A percentile compares a stretch with the other conserved stretches of the same genome.
phyloP scores from a whole-genome alignment of 495 filamentous ascomycete species.

The Cladorrhinum samala region DNA sequence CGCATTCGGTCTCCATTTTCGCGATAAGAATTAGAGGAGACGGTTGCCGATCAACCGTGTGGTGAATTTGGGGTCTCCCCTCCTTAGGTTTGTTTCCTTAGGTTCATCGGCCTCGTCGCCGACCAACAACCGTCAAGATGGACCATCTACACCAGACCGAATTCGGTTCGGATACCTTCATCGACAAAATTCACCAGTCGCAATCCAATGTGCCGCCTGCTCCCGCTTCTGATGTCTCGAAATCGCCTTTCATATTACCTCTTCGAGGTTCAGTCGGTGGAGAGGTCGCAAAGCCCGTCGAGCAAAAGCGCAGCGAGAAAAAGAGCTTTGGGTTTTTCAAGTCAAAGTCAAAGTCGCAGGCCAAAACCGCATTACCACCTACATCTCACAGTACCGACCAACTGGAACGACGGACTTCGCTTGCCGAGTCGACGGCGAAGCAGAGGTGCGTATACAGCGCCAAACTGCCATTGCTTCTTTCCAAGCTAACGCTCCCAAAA shows the following conservation, averaged over 20 bases:
- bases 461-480: not conserved
- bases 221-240: constrained; percentile 3
- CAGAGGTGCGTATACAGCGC: constrained; percentile 15
- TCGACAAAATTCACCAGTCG: constrained; percentile 43
- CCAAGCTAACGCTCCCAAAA: constrained; percentile 12
- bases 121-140: constrained; percentile 30
- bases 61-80: too few species aligned
- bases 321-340: constrained; percentile 23
- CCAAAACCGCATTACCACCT: constrained; percentile 11
- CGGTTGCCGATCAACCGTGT: too few species aligned
- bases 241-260: constrained; percentile 38
- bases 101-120: constrained; percentile 17
- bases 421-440: constrained; percentile 13
- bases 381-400: constrained; percentile 9
- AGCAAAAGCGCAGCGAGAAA: constrained; percentile 33
- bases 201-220: constrained; percentile 21
- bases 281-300: constrained; percentile 15
- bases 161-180: constrained; percentile 52
- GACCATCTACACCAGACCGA: constrained; percentile 51
- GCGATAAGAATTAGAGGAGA: constrained; percentile 27
- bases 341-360: constrained; percentile 22
- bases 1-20: constrained; percentile 27
- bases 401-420: constrained; percentile 14
- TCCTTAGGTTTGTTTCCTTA: constrained; percentile 13
- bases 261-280: constrained; percentile 30